Evolutionary conservation across 768 basidiomycete species (phyloP), one percentile per base, ranked within the genome.

Genomic region (Trametes gibbosa): DNA sequence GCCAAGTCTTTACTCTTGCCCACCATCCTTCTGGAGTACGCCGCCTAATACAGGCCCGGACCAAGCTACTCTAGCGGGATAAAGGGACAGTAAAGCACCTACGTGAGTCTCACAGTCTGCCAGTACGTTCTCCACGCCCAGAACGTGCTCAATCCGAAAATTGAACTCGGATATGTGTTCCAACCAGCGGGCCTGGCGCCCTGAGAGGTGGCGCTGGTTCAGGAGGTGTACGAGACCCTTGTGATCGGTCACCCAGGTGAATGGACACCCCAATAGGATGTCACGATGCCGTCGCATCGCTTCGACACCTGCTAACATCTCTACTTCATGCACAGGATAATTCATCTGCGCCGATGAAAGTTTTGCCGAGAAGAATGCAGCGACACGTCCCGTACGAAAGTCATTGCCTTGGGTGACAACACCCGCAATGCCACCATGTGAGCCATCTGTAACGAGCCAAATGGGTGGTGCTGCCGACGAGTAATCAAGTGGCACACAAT

Each of bases 321-420:
- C 77, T 2, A 72, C 64, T 58, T 78, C 76, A 51, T 75, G 75
- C 0, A 76, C 74, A 19, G 74, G 71, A 48, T 79, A 78, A 37
- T 71, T 70, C 48, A 62, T 54, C 32, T 73, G 68, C 0, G 69
- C 64, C 0, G 67, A n/a, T 2, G 47, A 63, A 16, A 73, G 58
- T 41, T 73, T 73, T 12, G 61, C 69, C 0, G 68, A 73, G 54
- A 55, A 71, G 56, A 73, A 72, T 0, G 67, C 65, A 0, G 65
- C 62, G 5, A 70, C 60, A 2, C 43, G 27, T 0, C 64, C 67
- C 0, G 29, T 58, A 5, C 62, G 45, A 0, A 61, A 45, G 16
- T 69, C 64, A 0, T 50, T n/a, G 37, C 0, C 72, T 68, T 73
- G 72, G 1, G 55, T 51, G 0, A 72, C 24, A 0, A 65, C 45